Conservation (phyloP, 805 yeast genomes). For the Kodamaea jinghongensis region DNA sequence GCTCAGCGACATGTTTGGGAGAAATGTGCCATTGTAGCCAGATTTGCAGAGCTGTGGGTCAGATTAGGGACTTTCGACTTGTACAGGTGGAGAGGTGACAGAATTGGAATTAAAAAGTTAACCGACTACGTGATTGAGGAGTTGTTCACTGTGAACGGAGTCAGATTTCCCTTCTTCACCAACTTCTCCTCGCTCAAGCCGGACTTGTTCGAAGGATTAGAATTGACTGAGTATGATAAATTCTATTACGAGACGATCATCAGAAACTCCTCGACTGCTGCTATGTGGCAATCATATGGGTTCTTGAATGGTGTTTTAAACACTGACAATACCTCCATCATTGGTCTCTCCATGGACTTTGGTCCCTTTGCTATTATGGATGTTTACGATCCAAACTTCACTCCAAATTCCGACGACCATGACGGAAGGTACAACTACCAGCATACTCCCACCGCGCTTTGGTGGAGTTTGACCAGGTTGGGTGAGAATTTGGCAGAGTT, state of each 20-base stretch:
- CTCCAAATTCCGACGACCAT: constrained; percentile 89
- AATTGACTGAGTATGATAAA: constrained; percentile 59
- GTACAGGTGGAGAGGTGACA: constrained; percentile 69
- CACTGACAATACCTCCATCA: constrained; percentile 89
- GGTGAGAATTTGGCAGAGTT: constrained; percentile 84
- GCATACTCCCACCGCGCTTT: constrained; percentile 82
- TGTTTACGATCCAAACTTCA: constrained; percentile 71
- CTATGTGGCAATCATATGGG: constrained; percentile 88
- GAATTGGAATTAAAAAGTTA: constrained; percentile 57
- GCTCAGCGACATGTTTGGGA: constrained; percentile 76
- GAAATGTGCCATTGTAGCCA: constrained; percentile 77
- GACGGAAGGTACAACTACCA: constrained; percentile 68
- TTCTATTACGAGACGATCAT: constrained; percentile 68
- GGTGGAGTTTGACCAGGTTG: constrained; percentile 88
- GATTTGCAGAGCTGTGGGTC: constrained; percentile 86
- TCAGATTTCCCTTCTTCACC: constrained; percentile 28
- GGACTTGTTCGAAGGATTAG: constrained; percentile 21
- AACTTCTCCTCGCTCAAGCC: constrained; percentile 17
- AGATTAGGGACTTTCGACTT: constrained; percentile 87
- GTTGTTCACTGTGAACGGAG: constrained; percentile 44
- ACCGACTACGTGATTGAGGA: constrained; percentile 72
- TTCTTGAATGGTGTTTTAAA: constrained; percentile 92
- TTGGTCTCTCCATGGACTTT: constrained; percentile 86
- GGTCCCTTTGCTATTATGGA: constrained; percentile 96
- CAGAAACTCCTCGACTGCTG: constrained; percentile 76